Conservation (phyloP, 140 eudicot species). For the Stevia rebaudiana region DNA sequence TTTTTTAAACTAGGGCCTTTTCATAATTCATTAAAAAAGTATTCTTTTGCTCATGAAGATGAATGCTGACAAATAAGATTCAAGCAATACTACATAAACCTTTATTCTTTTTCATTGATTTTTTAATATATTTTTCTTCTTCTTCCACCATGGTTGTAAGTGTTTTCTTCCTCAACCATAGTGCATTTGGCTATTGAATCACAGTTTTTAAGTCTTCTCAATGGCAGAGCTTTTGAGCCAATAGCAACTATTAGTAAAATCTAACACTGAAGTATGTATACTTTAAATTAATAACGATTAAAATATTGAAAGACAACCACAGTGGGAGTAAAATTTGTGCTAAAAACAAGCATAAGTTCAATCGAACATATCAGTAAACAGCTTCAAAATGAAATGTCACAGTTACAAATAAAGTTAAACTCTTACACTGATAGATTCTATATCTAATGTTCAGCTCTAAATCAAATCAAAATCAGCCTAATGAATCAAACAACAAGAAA, state of each 20-base stretch:
- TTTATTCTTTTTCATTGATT: slow-evolving; percentile 34
- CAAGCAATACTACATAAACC: too few species aligned
- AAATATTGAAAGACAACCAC: background rate
- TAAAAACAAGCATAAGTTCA: background rate
- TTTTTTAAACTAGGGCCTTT: too few species aligned
- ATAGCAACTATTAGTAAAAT: slow-evolving; percentile 40
- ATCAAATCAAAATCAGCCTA: too few species aligned
- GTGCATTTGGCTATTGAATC: slow-evolving; percentile 17
- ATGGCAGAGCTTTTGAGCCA: slow-evolving; percentile 41
- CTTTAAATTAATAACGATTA: background rate
- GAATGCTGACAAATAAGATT: too few species aligned
- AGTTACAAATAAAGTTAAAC: too few species aligned
- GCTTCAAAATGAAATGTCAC: too few species aligned
- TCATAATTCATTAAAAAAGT: too few species aligned
- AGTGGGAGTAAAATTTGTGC: background rate
- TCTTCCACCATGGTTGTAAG: slow-evolving; percentile 28
- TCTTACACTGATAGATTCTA: too few species aligned
- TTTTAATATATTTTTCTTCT: slow-evolving; percentile 50
- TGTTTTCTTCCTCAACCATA: slow-evolving; percentile 27
- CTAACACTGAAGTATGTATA: background rate
- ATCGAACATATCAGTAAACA: background rate
- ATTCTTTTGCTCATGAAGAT: too few species aligned
- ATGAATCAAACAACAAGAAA: too few species aligned
- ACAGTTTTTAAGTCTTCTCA: slow-evolving; percentile 28
- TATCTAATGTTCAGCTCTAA: too few species aligned